These are phyloP conservation scores for Pythium grandisporangium DNA, from an alignment of 352 stramenopile genomes.

Conservation along the genomic window DNA sequence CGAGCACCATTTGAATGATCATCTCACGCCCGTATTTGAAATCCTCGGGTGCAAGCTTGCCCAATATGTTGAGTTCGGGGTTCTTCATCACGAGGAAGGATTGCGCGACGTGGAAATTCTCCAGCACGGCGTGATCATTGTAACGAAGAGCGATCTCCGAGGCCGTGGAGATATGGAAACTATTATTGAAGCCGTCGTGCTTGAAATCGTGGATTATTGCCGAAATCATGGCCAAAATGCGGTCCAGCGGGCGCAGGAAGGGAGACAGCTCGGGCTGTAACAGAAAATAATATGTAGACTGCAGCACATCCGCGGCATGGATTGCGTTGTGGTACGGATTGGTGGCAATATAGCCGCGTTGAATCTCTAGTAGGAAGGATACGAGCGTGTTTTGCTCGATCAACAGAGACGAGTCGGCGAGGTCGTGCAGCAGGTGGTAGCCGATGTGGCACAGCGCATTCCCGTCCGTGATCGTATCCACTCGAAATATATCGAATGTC, in stretches of 20 bases:
- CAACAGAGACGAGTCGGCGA: slow-evolving; percentile 40
- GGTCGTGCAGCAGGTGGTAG: slow-evolving; percentile 64
- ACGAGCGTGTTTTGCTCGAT: slow-evolving; percentile 59
- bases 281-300: slow-evolving; percentile 83
- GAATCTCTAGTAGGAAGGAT: slow-evolving; percentile 75
- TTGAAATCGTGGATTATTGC: slow-evolving; percentile 86
- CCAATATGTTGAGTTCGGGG: slow-evolving; percentile 75
- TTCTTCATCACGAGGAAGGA: slow-evolving; percentile 89
- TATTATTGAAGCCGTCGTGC: slow-evolving; percentile 88
- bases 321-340: slow-evolving; percentile 89
- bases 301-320: slow-evolving; percentile 86
- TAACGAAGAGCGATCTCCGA: slow-evolving; percentile 85
- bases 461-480: slow-evolving; percentile 51
- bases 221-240: slow-evolving; percentile 62
- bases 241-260: slow-evolving; percentile 68
- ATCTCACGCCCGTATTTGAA: slow-evolving; percentile 85
- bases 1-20: slow-evolving; percentile 87
- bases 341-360: slow-evolving; percentile 65
- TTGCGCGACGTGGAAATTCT: slow-evolving; percentile 86
- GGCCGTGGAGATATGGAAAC: slow-evolving; percentile 80
- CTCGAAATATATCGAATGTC: slow-evolving; percentile 75
- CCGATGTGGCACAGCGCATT: slow-evolving; percentile 72
- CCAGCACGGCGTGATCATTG: slow-evolving; percentile 83
- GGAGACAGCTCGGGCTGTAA: slow-evolving; percentile 59
- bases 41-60: slow-evolving; percentile 55